Evolutionary conservation across 352 stramenopile genomes (phyloP).

Genomic region (Elongisporangium anandrum): DNA sequence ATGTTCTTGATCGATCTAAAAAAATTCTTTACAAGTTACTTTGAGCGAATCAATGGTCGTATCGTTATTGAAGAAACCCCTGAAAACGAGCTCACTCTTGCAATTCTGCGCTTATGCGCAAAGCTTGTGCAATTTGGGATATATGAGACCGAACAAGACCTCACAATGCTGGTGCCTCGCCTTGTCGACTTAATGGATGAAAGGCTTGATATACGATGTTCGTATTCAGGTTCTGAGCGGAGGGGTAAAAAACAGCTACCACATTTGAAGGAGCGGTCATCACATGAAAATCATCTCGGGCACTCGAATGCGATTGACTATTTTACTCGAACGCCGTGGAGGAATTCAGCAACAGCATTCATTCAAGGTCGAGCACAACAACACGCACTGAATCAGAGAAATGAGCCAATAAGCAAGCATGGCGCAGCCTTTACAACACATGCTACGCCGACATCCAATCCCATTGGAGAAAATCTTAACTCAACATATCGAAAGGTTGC

Average conservation of each 20-base stretch:
- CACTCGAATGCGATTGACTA: background rate
- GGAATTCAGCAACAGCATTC: background rate
- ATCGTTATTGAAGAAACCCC: slow-evolving; percentile 51
- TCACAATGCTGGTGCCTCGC: slow-evolving; percentile 19
- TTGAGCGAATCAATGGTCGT: slow-evolving; percentile 30
- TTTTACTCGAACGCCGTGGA: background rate
- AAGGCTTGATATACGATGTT: background rate
- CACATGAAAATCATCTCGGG: background rate
- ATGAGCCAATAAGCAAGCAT: background rate
- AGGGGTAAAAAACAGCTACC: background rate
- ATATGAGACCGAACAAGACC: slow-evolving; percentile 39
- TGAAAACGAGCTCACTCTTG: slow-evolving; percentile 58
- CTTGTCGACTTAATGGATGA: slow-evolving; percentile 30
- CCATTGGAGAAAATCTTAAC: background rate
- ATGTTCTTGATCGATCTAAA: slow-evolving; percentile 51
- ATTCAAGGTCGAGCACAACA: background rate
- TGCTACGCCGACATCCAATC: background rate
- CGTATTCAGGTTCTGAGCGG: background rate
- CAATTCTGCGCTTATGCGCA: slow-evolving; percentile 41
- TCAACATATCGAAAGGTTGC: slow-evolving; percentile 5
- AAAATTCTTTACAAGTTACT: slow-evolving; percentile 37
- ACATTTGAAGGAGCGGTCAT: background rate
- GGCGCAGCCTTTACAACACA: background rate
- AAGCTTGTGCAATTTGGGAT: slow-evolving; percentile 72
- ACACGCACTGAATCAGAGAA: background rate